phyloP scores from a whole-genome alignment of 176 grass and related monocot genomes.

The Chloris gayana region DNA sequence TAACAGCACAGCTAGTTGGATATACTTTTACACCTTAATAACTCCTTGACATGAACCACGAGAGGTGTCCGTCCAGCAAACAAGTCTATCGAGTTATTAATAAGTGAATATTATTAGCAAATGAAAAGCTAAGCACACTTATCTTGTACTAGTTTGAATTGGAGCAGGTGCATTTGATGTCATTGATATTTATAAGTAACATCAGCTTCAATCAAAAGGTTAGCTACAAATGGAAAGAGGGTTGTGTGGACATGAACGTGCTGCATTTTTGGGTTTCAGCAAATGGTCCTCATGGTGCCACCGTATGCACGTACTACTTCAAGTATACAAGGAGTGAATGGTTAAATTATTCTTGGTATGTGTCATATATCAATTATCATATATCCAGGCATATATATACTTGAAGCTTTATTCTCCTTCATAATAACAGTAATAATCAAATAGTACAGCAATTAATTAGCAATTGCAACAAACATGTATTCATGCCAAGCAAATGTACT shows the following conservation, averaged over 20 bases:
- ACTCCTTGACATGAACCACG: background rate
- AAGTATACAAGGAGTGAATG: background rate
- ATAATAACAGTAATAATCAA: too few relatives aligned
- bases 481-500: too few relatives aligned
- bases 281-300: constrained; percentile 13
- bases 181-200: background rate
- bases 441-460: too few relatives aligned
- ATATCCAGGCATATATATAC: background rate
- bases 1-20: background rate
- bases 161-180: background rate
- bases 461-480: too few relatives aligned
- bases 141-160: background rate
- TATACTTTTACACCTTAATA: background rate
- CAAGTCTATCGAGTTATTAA: background rate
- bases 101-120: background rate
- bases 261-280: background rate
- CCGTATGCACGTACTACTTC: background rate
- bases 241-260: background rate
- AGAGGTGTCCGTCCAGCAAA: background rate
- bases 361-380: background rate
- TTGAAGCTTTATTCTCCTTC: too few relatives aligned
- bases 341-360: background rate
- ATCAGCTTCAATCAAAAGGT: constrained; percentile 15
- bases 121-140: background rate
- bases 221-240: background rate